Evolutionary conservation across 495 filamentous ascomycete species (phyloP), one percentile per base, ranked within the genome.

Genomic region (Penicillium goetzii): DNA sequence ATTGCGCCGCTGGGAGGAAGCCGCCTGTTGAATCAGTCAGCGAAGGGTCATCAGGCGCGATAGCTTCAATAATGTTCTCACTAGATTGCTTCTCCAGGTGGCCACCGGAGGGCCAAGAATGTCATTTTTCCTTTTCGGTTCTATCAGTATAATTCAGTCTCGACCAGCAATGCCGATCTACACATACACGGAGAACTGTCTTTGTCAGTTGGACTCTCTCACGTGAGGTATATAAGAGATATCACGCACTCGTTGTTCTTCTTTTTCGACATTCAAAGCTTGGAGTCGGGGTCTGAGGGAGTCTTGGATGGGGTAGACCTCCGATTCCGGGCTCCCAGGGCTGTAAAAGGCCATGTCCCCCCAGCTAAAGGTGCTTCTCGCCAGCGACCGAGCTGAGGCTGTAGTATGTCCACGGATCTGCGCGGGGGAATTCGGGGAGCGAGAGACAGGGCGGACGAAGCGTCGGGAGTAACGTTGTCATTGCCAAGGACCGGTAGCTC

Each of bases 1-100:
- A 62, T 90, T 89, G 21, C 81, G 79, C 26, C 78, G 74, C 54
- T 86, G 84, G 6, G 86, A 88, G 8, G 86, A 72, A 17, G 80
- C 86, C 58, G 79, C 81, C 83, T 84, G 50, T 58, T 23, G 17
- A 15, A 32, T 55, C 32, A 21, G 41, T 61, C 52, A 63, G 43
- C 47, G 30, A 25, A 56, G 33, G 21, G 17, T 21, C 7, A 43
- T n/a, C 23, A 28, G 12, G n/a, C 32, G 11, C 49, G 14, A 51
- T 19, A 41, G 49, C 23, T 17, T 55, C 15, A 30, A 23, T 21
- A 21, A 45, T 43, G 8, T n/a, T 63, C 70, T 63, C 72, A 86
- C 84, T 73, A 86, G 57, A 57, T 86, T 87, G 52, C 79, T 81
- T 50, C 84, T 74, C 79, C 78, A 85, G 53, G 65, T 61, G 33